Conservation (phyloP, 805 yeast species). For the Candida boleticola region DNA sequence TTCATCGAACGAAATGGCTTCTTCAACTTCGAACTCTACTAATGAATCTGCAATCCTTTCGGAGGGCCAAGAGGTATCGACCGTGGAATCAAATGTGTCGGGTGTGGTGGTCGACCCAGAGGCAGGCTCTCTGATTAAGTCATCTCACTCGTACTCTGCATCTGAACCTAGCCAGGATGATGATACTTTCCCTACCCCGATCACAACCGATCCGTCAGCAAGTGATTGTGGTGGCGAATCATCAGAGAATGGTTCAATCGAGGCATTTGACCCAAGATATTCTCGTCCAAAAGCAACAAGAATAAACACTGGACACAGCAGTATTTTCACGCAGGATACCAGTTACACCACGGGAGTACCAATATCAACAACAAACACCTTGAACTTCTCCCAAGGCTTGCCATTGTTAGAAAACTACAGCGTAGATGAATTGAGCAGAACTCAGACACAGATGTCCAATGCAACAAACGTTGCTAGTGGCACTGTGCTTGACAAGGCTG, state of each 20-base stretch:
- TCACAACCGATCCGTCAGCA: neutral
- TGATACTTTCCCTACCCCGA: no score
- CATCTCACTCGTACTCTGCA: neutral
- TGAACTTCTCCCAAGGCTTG: conserved; percentile 22
- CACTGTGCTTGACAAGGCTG: conserved; percentile 13
- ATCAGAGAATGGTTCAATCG: neutral
- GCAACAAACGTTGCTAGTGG: neutral
- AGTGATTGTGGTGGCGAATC: no score
- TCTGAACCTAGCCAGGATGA: neutral
- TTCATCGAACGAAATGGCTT: conserved; percentile 7
- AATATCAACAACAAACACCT: conserved; percentile 5
- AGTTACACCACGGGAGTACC: neutral
- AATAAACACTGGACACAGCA: conserved; percentile 9
- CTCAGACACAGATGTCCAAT: conserved; percentile 2
- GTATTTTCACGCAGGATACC: conserved; percentile 10
- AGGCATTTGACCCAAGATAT: neutral
- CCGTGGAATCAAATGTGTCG: neutral
- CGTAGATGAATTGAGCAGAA: conserved; percentile 12
- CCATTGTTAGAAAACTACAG: conserved; percentile 26
- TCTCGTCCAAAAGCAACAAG: neutral
- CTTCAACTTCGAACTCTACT: conserved; percentile 5
- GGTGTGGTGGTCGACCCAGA: neutral
- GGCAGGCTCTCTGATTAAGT: neutral
- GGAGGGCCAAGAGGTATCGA: conserved; percentile 1
- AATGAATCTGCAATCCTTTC: conserved; percentile 3